These are phyloP conservation scores for Paraglomus occultum DNA, from an alignment of 192 early-diverging fungal genomes.

Conservation along the genomic window DNA sequence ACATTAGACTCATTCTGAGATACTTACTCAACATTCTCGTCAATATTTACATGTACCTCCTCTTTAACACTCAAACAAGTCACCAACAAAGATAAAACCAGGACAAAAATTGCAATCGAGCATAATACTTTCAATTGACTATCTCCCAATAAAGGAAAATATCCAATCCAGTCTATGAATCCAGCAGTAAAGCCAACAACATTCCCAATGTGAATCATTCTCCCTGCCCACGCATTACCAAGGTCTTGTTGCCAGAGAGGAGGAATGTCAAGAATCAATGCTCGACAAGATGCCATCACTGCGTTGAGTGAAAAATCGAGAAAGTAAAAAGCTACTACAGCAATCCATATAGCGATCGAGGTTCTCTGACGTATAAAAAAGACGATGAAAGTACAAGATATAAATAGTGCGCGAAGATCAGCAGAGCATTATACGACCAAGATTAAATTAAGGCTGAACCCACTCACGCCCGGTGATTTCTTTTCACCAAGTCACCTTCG, in stretches of 20 bases:
- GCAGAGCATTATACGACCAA: neutral
- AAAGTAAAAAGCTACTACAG: conserved; percentile 83
- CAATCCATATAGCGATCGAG: conserved; percentile 60
- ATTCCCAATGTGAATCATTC: conserved; percentile 83
- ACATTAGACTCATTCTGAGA: neutral
- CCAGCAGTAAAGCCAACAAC: conserved; percentile 86
- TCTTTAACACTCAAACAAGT: conserved; percentile 70
- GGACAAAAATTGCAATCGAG: conserved; percentile 63
- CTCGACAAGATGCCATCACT: conserved; percentile 79
- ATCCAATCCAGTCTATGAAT: conserved; percentile 64
- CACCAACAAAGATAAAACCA: conserved; percentile 53
- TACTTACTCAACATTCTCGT: conserved; percentile 35
- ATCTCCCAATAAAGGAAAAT: conserved; percentile 66
- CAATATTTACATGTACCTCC: conserved; percentile 31
- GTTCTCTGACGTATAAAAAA: conserved; percentile 30
- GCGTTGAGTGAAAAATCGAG: conserved; percentile 94
- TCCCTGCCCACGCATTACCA: conserved; percentile 81
- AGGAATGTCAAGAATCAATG: conserved; percentile 82
- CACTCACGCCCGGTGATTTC: neutral
- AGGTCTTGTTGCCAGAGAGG: conserved; percentile 77
- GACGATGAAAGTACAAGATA: neutral
- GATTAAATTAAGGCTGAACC: neutral
- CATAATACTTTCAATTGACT: conserved; percentile 82
- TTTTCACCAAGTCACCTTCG: neutral
- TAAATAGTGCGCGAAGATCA: too few species aligned